Conservation (phyloP, 805 yeast genomes). For the Spathaspora sp. region DNA sequence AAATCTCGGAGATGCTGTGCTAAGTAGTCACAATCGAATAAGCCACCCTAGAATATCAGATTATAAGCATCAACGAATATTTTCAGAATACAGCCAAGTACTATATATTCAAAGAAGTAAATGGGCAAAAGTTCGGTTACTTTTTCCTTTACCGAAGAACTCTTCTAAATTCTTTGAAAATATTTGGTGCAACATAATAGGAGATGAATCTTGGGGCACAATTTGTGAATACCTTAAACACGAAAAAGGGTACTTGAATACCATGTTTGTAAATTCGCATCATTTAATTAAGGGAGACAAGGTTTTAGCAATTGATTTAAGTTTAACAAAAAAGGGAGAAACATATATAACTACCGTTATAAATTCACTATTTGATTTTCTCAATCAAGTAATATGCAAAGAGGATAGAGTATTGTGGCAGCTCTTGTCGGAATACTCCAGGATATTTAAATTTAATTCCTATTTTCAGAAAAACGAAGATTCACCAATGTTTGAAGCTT, state of each 20-base stretch:
- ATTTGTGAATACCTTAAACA: constrained; percentile 38
- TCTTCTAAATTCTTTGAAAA: constrained; percentile 22
- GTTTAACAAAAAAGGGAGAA: constrained; percentile 46
- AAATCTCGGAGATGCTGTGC: not conserved
- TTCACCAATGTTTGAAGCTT: constrained; percentile 48
- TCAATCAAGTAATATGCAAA: constrained; percentile 9
- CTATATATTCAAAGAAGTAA: constrained; percentile 36
- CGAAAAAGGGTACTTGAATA: constrained; percentile 27
- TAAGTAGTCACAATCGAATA: not conserved
- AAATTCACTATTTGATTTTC: constrained; percentile 26
- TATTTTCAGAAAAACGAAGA: constrained; percentile 33
- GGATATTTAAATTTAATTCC: constrained; percentile 4
- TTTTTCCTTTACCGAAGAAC: constrained; percentile 36
- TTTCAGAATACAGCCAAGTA: constrained; percentile 9
- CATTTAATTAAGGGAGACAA: constrained; percentile 37
- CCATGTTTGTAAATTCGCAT: constrained; percentile 36
- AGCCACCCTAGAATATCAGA: not conserved
- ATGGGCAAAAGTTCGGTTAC: constrained; percentile 38
- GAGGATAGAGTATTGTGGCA: not conserved
- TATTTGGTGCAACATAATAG: constrained; percentile 57
- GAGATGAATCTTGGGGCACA: constrained; percentile 57
- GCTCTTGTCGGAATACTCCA: constrained; percentile 2
- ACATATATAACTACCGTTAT: constrained; percentile 31
- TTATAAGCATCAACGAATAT: not conserved
- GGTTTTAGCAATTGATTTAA: constrained; percentile 47